Evolutionary conservation across 805 yeast genomes (phyloP), one percentile per base, ranked within the genome.

Genomic region (Saccharomyces eubayanus): DNA sequence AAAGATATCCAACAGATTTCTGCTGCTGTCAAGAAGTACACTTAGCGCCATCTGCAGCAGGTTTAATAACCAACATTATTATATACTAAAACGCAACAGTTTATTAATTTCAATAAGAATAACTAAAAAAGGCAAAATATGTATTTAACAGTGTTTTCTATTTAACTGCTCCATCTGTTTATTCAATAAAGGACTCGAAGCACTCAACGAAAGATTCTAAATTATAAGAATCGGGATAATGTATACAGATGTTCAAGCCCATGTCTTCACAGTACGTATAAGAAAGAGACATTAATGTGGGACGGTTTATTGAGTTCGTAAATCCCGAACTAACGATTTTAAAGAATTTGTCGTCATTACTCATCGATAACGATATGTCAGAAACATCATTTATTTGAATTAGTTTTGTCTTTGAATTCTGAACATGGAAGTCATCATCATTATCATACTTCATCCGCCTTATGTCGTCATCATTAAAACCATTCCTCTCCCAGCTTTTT

Each of bases 391-490:
- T 62, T 12, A 66, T 59, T 50, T 61, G 66, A 31, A 66, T 59
- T 10, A 59, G 51, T 49, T 61, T 53, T n/a, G 61, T 46, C 31
- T 50, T 46, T 5, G 30, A 24, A 8, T 51, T 31, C 49, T 52
- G 52, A 16, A 36, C 20, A 16, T 57, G 40, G 27, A n/a, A n/a
- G 5, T 45, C 5, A 8, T 48, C 56, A 1, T 55, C 56, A 20
- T 53, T 55, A 3, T 56, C 59, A 48, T 57, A 58, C 51, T 61
- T 65, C 68, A 65, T 63, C 49, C 64, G 57, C 50, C 62, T 63
- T 14, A 68, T 58, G 49, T 65, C 70, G 48, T 65, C 64, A 48
- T 65, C 70, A 49, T 62, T 61, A 46, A 62, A 64, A 0, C 62
- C 62, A 36, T 47, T 49, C 28, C 54, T 57, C 30, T 59, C 57